Evolutionary conservation across 2,329 filamentous ascomycete genomes (phyloP).

Genomic region (Moelleriella libera): DNA sequence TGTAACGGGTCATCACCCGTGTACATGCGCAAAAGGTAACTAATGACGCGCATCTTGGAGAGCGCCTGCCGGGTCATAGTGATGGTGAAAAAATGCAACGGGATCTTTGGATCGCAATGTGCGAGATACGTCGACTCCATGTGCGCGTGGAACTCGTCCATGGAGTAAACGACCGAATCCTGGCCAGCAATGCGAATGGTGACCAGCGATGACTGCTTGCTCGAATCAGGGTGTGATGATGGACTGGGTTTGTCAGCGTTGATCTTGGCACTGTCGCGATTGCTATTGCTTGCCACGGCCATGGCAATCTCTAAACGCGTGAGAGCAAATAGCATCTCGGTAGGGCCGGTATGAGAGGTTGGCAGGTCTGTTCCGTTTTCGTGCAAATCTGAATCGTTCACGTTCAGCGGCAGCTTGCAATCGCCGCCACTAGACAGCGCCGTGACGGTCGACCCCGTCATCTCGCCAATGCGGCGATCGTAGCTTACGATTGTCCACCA

Average conservation of each 20-base stretch:
- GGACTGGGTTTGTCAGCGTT: conserved; percentile 13
- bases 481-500: conserved; percentile 62
- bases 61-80: conserved; percentile 41
- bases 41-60: conserved; percentile 41
- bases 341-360: conserved; percentile 32
- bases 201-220: conserved; percentile 12
- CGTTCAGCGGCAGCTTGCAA: conserved; percentile 43
- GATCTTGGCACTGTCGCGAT: conserved; percentile 20
- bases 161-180: conserved; percentile 30
- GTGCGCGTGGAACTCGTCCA: conserved; percentile 38
- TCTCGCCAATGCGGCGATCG: conserved; percentile 54
- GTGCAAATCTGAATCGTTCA: conserved; percentile 47
- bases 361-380: conserved; percentile 41
- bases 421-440: conserved; percentile 38
- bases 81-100: conserved; percentile 43
- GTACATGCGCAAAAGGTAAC: conserved; percentile 36
- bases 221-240: conserved; percentile 8
- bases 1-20: conserved; percentile 24
- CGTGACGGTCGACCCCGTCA: conserved; percentile 42
- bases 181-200: conserved; percentile 33
- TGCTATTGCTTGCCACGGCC: conserved; percentile 32
- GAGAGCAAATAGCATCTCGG: conserved; percentile 46
- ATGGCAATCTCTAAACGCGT: conserved; percentile 42
- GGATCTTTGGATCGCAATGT: conserved; percentile 42
- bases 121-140: conserved; percentile 42